phyloP scores from a whole-genome alignment of 2,329 filamentous ascomycete species.

The Zasmidium angulare region DNA sequence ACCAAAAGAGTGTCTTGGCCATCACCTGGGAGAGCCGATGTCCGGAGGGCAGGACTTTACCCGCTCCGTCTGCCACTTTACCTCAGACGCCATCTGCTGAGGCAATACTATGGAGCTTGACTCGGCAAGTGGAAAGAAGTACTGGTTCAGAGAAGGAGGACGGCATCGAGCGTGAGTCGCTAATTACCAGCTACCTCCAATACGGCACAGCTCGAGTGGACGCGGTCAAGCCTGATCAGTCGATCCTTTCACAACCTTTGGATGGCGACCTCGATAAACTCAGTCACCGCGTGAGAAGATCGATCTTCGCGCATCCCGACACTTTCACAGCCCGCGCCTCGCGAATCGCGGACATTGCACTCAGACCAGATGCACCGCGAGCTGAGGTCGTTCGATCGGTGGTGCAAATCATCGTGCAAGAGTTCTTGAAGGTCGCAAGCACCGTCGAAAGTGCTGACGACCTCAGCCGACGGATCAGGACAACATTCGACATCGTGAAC shows the following conservation, averaged over 20 bases:
- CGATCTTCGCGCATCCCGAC: neutral
- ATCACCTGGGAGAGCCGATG: conserved; percentile 14
- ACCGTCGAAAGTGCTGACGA: neutral
- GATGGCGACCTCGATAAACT: neutral
- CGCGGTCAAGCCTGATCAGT: neutral
- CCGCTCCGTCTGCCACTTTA: neutral
- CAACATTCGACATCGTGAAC: neutral
- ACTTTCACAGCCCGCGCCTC: neutral
- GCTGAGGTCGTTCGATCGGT: neutral
- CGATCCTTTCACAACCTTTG: neutral
- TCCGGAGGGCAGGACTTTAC: neutral
- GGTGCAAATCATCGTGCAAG: neutral
- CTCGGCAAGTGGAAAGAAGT: neutral
- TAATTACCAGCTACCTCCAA: neutral
- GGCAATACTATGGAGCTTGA: conserved; percentile 1
- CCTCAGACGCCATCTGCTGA: neutral
- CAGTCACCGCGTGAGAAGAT: neutral
- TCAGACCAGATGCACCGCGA: neutral
- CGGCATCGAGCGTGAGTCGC: neutral
- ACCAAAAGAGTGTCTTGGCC: conserved; percentile 35
- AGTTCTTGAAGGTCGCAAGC: neutral
- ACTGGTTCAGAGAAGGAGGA: neutral
- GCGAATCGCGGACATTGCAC: conserved; percentile 1
- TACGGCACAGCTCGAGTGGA: neutral
- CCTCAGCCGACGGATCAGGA: neutral